Base-by-base conservation (phyloP, 495 filamentous ascomycete genomes). In the Pyronema omphalodes region DNA sequence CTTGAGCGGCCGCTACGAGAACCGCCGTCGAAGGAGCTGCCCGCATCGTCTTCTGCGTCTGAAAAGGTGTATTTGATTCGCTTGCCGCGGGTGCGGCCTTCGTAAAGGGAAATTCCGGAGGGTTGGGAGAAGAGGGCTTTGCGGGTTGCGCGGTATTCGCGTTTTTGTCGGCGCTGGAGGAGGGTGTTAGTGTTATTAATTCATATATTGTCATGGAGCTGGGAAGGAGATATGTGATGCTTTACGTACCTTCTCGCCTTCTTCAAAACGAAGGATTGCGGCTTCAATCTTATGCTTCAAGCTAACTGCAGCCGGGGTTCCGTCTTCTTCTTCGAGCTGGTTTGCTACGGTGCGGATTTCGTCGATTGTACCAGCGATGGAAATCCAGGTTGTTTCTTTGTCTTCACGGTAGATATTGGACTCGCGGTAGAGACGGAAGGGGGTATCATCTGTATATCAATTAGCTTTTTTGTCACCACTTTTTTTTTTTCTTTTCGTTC, bases 41-140 rank as follows among this genome's bases (percentile, higher is more conserved):
- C 86, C 1, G 84, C 85, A 50, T 77, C 75, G 37, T 83, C 80
- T 15, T 81, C 82, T 60, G 93, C 86, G 39, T 94, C 88, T 0
- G 87, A 94, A 65, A 84, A 96, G 0, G 88, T 95, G 58, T 96
- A 98, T 65, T 84, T 93, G 67, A 94, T 82, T 44, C 88, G 82
- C 70, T 96, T 96, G 40, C 91, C 91, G 51, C 91, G 78, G 0
- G 93, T 96, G 43, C 91, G 86, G 37, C 93, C 93, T 71, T 98
- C 91, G 67, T 96, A 96, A 50, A 91, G 72, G 11, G 87, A 94
- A 68, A 88, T 88, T 3, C 86, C 88, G 23, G 83, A 82, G 3
- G 88, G 87, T 11, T 89, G 81, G 51, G 79, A 74, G 68, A 96
- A 98, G 53, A 83, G 81, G 46, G 86, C 84, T 65, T 93, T 93